Conservation (phyloP, 2,329 filamentous ascomycete species). For the Venturia asperata region DNA sequence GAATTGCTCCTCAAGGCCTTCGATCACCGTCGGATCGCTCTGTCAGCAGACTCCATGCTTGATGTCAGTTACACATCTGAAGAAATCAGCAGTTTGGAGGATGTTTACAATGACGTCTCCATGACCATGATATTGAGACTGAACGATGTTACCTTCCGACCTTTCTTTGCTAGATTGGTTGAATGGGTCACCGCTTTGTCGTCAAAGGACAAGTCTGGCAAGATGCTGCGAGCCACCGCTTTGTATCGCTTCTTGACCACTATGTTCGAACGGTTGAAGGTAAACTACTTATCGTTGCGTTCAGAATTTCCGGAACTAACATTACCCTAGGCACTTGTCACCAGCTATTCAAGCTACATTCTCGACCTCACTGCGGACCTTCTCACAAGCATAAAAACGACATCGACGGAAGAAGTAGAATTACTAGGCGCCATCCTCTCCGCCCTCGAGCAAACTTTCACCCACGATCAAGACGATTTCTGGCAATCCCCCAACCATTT, state of each 20-base stretch:
- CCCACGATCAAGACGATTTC: constrained; percentile 78
- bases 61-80: constrained; percentile 35
- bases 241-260: constrained; percentile 72
- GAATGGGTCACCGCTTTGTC: constrained; percentile 66
- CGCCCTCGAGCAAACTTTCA: constrained; percentile 68
- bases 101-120: constrained; percentile 58
- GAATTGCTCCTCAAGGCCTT: constrained; percentile 50
- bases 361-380: constrained; percentile 65
- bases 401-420: constrained; percentile 44
- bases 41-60: constrained; percentile 37
- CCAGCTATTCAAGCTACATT: constrained; percentile 80
- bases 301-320: constrained; percentile 20
- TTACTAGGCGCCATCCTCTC: constrained; percentile 65
- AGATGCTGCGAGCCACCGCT: constrained; percentile 59
- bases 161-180: constrained; percentile 78
- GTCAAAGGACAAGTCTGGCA: constrained; percentile 54
- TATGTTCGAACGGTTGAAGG: constrained; percentile 79
- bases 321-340: constrained; percentile 65
- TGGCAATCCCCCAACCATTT: constrained; percentile 93
- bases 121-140: constrained; percentile 95
- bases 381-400: constrained; percentile 39
- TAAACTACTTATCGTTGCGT: constrained; percentile 26
- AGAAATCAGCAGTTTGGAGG: constrained; percentile 55
- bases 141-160: constrained; percentile 87
- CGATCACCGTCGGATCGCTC: constrained; percentile 53